Percentiles rank a stretch among this genome's conserved stretches.
phyloP scores from a whole-genome alignment of 495 filamentous ascomycete species.

The Penicillium waksmanii region DNA sequence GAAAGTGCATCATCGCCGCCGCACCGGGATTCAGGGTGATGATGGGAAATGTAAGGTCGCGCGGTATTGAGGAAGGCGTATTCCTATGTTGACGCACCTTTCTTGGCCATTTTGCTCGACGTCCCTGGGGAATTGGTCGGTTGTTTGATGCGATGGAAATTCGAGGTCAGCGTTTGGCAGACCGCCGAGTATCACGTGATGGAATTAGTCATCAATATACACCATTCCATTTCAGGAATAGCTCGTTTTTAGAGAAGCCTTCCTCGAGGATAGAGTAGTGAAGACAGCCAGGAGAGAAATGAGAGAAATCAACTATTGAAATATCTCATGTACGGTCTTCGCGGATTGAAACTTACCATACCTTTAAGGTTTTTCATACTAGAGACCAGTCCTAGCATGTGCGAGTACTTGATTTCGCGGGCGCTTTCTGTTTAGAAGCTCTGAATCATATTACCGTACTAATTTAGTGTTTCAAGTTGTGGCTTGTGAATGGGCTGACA shows the following conservation, averaged over 20 bases:
- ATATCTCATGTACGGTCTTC: too few relatives aligned
- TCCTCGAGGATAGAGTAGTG: too few relatives aligned
- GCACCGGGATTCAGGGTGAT: neutral
- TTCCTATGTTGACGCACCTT: slow-evolving; percentile 23
- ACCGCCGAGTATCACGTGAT: slow-evolving; percentile 16
- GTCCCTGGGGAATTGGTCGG: slow-evolving; percentile 18
- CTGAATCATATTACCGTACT: too few relatives aligned
- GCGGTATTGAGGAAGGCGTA: too few relatives aligned
- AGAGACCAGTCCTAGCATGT: too few relatives aligned
- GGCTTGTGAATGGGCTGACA: slow-evolving; percentile 10
- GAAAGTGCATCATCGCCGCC: neutral
- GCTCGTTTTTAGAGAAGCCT: neutral
- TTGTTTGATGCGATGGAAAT: slow-evolving; percentile 22
- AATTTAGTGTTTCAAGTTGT: neutral
- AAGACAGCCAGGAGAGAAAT: too few relatives aligned
- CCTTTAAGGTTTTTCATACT: too few relatives aligned
- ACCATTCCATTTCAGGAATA: neutral
- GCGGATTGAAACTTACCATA: too few relatives aligned
- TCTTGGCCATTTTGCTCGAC: slow-evolving; percentile 39
- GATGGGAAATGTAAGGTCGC: neutral
- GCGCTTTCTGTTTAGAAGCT: neutral
- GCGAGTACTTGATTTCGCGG: too few relatives aligned
- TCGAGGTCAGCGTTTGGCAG: slow-evolving; percentile 20
- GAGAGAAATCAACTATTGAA: too few relatives aligned
- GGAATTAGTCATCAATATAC: slow-evolving; percentile 11